Conservation (phyloP, 139 green algal species). For the Astrephomene gubernaculifera region DNA sequence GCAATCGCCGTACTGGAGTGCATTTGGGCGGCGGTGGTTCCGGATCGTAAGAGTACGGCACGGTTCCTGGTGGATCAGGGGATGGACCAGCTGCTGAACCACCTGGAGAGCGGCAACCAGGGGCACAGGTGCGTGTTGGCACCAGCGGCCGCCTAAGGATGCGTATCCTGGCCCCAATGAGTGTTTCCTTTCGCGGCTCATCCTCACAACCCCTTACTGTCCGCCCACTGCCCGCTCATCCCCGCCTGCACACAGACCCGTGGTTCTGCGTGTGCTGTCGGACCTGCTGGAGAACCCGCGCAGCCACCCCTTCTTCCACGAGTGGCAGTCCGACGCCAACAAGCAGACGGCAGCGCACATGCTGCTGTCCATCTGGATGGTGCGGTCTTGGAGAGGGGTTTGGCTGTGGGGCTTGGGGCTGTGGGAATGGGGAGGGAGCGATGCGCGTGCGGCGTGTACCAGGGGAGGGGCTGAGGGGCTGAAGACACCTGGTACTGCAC, state of each 20-base stretch:
- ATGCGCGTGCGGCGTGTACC: too few relatives aligned
- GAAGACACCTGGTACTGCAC: too few relatives aligned
- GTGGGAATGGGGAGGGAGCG: too few relatives aligned
- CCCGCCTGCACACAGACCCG: conserved; percentile 48
- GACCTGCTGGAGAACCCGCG: conserved; percentile 66
- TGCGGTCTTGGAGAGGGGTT: too few relatives aligned
- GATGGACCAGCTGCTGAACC: conserved; percentile 53
- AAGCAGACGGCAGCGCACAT: conserved; percentile 55
- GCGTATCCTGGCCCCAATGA: too few relatives aligned
- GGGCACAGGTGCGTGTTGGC: conserved; percentile 38
- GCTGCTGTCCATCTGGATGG: conserved; percentile 62
- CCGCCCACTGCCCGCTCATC: neutral
- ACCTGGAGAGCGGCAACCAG: conserved; percentile 51
- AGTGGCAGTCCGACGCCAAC: conserved; percentile 59
- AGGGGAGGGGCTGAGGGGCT: too few relatives aligned
- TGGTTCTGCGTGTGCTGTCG: conserved; percentile 56
- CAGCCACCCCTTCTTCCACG: conserved; percentile 63
- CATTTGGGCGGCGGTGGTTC: conserved; percentile 60
- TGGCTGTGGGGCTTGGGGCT: too few relatives aligned
- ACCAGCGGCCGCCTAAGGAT: too few relatives aligned
- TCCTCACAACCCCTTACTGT: too few relatives aligned
- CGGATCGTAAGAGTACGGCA: conserved; percentile 52
- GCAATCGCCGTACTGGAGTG: conserved; percentile 61
- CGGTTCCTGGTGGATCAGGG: conserved; percentile 57
- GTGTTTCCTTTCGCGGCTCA: too few relatives aligned